Evolutionary conservation across 352 stramenopile species (phyloP).

Genomic region (Globisporangium orthogonon): DNA sequence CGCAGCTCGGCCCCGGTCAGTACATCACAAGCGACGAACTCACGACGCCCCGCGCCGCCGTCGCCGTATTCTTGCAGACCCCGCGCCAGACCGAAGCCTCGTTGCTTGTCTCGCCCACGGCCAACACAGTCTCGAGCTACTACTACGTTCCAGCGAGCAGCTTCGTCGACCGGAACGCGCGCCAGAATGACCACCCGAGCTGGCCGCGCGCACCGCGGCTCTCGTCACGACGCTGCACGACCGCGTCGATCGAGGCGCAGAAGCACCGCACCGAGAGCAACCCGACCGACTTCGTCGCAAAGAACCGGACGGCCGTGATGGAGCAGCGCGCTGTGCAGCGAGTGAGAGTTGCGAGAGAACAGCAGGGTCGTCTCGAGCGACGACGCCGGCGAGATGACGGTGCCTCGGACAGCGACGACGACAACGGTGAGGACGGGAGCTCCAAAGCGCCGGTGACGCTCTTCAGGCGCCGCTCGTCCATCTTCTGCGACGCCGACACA

Average conservation of each 20-base stretch:
- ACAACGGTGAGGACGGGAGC: neutral
- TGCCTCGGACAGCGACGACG: neutral
- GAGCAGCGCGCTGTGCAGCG: constrained; percentile 21
- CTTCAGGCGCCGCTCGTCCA: constrained; percentile 26
- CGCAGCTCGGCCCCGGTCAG: constrained; percentile 36
- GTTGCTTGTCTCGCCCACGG: constrained; percentile 23
- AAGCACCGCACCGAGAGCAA: constrained; percentile 10
- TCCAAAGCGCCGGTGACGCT: neutral
- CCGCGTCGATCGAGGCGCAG: constrained; percentile 2
- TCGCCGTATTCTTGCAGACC: constrained; percentile 46
- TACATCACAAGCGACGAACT: constrained; percentile 37
- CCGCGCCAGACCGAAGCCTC: constrained; percentile 29
- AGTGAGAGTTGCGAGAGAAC: constrained; percentile 1
- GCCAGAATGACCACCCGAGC: constrained; percentile 22
- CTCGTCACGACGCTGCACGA: constrained; percentile 14
- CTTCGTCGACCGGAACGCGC: constrained; percentile 23
- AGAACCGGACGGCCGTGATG: constrained; percentile 23
- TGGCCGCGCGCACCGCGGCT: constrained; percentile 43
- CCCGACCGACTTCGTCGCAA: constrained; percentile 20
- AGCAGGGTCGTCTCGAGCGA: constrained; percentile 2
- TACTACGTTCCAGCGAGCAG: constrained; percentile 42
- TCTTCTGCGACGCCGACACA: constrained; percentile 22
- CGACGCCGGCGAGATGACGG: neutral
- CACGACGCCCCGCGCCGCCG: constrained; percentile 18
- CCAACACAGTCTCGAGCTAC: constrained; percentile 50